These are phyloP conservation scores for Cytauxzoon felis DNA, from an alignment of 169 alveolate species.

Conservation along the genomic window DNA sequence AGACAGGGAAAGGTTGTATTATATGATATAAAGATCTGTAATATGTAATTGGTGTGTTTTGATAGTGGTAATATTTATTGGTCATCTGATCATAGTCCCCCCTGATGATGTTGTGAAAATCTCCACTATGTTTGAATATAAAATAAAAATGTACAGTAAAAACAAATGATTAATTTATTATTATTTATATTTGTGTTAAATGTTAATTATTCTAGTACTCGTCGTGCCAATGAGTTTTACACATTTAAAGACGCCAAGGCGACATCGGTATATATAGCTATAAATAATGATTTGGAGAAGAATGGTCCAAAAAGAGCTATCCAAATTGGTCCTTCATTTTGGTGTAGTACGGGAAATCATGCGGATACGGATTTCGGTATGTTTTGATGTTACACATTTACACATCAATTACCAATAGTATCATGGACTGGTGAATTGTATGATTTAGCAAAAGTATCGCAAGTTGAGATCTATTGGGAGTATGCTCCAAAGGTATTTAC, in stretches of 20 bases:
- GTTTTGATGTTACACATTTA: neutral
- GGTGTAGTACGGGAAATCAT: constrained; percentile 83
- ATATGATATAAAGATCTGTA: too few species aligned
- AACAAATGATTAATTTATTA: neutral
- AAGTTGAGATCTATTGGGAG: constrained; percentile 76
- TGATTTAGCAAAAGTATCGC: constrained; percentile 72
- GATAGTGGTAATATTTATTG: too few species aligned
- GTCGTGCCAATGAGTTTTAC: constrained; percentile 72
- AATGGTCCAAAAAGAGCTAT: constrained; percentile 70
- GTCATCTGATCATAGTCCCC: too few species aligned
- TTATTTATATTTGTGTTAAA: neutral
- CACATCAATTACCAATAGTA: constrained; percentile 57
- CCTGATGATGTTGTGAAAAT: too few species aligned
- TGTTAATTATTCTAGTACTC: neutral
- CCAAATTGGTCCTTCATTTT: constrained; percentile 80
- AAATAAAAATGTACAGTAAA: too few species aligned
- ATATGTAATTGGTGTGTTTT: too few species aligned
- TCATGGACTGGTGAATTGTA: constrained; percentile 82
- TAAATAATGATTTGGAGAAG: constrained; percentile 54
- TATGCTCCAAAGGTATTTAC: constrained; percentile 77
- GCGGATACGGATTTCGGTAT: constrained; percentile 71
- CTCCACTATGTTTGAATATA: too few species aligned
- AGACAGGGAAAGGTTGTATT: too few species aligned
- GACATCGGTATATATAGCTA: constrained; percentile 66
- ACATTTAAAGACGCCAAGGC: constrained; percentile 73